Percentiles rank a stretch among this genome's conserved stretches.
Evolutionary conservation across 257 asterid genomes (phyloP).

Genomic region (Solanum lycopersicoides): DNA sequence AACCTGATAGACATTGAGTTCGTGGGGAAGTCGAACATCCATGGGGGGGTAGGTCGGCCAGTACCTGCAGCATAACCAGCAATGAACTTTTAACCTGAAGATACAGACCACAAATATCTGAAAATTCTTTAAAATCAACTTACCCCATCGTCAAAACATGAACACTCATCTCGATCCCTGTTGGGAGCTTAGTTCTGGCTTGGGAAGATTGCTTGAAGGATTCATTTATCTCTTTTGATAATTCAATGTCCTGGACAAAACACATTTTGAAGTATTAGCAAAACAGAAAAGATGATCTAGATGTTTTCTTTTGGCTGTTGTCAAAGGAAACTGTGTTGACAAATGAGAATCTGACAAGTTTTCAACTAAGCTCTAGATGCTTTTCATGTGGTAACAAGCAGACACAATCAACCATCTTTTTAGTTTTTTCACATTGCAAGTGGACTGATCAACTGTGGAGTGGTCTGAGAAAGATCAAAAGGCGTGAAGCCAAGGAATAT

Average conservation of each 20-base stretch:
- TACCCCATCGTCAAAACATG: conserved; percentile 97
- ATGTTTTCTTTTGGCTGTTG: not conserved
- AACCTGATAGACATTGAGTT: conserved; percentile 95
- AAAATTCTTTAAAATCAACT: not conserved
- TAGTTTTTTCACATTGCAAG: not conserved
- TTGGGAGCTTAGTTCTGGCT: conserved; percentile 95
- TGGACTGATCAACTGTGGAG: not conserved
- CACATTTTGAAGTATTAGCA: not conserved
- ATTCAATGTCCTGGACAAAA: conserved; percentile 68
- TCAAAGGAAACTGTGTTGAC: not conserved
- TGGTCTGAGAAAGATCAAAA: not conserved
- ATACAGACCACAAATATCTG: not conserved
- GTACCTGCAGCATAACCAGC: conserved; percentile 43
- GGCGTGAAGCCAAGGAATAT: not conserved
- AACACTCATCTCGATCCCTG: conserved; percentile 99
- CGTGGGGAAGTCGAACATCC: conserved; percentile 95
- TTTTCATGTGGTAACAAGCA: not conserved
- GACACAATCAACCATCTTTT: not conserved
- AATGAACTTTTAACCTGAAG: not conserved
- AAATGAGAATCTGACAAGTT: not conserved
- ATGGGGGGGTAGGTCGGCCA: conserved; percentile 99
- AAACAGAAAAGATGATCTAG: not conserved
- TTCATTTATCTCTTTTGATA: conserved; percentile 94
- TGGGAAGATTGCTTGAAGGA: conserved; percentile 99
- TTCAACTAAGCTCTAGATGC: not conserved